These are phyloP conservation scores for Xeromyces bisporus DNA, from an alignment of 495 filamentous ascomycete genomes.

Conservation along the genomic window DNA sequence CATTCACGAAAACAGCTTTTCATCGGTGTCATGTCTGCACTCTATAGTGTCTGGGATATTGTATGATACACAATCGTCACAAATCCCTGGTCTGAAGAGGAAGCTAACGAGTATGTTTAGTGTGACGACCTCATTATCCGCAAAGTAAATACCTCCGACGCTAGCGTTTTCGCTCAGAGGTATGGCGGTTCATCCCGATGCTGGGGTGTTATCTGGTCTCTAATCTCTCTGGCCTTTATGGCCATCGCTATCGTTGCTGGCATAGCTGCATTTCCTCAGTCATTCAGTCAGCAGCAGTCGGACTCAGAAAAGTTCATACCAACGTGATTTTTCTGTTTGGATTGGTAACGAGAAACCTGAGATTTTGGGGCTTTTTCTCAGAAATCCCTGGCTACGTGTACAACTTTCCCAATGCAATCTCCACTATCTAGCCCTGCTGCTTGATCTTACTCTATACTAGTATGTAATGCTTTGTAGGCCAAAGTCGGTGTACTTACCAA, in stretches of 20 bases:
- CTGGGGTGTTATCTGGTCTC: slow-evolving; percentile 66
- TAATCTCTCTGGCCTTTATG: slow-evolving; percentile 56
- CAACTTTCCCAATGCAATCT: too few species aligned
- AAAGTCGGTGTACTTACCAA: too few species aligned
- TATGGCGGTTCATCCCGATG: slow-evolving; percentile 69
- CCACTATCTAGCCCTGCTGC: too few species aligned
- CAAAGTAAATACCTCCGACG: slow-evolving; percentile 66
- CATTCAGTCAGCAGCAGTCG: slow-evolving; percentile 46
- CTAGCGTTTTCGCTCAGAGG: slow-evolving; percentile 60
- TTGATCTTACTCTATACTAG: too few species aligned
- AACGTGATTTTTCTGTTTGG: too few species aligned
- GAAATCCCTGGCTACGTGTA: too few species aligned
- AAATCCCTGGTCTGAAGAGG: too few species aligned
- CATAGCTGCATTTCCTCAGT: slow-evolving; percentile 58
- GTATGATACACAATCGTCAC: too few species aligned
- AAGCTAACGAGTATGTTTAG: too few species aligned
- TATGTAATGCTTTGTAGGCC: too few species aligned
- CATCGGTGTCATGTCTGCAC: slow-evolving; percentile 61
- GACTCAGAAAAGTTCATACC: slow-evolving; percentile 53
- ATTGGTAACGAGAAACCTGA: too few species aligned
- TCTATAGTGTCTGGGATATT: slow-evolving; percentile 77
- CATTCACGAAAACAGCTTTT: slow-evolving; percentile 35
- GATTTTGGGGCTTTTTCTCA: too few species aligned
- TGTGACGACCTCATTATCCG: slow-evolving; percentile 72
- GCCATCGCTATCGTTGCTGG: slow-evolving; percentile 51